A percentile compares a stretch with the other conserved stretches of the same genome.
Conservation (phyloP, 169 alveolate species). For the Eimeria necatrix region DNA sequence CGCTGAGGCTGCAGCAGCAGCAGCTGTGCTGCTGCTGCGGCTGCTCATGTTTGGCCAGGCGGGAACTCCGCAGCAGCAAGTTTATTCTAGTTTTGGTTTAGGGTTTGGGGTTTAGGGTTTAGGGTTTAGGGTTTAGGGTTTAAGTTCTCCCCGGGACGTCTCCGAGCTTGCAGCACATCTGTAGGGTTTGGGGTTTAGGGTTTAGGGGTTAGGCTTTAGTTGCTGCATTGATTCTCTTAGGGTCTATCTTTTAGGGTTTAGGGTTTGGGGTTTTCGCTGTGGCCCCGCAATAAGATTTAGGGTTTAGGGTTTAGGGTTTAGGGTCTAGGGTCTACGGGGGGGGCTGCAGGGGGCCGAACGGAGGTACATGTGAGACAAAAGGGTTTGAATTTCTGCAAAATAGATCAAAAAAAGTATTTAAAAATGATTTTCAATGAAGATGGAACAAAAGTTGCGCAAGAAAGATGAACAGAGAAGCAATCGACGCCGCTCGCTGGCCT, state of each 20-base stretch:
- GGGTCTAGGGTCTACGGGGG: constrained; percentile 17
- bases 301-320: constrained; percentile 15
- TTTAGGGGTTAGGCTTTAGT: no score
- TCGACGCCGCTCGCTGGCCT: no score
- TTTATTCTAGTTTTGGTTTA: not conserved
- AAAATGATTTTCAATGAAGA: no score
- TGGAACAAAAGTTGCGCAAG: not conserved
- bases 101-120: not conserved
- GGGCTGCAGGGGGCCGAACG: no score
- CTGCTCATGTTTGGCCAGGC: not conserved
- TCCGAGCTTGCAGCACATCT: not conserved
- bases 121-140: not conserved
- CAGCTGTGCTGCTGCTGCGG: not conserved
- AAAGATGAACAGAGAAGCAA: not conserved
- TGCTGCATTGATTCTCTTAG: no score
- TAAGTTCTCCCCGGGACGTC: no score
- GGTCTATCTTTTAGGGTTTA: not conserved
- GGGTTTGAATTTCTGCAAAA: not conserved
- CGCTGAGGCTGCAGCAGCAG: not conserved
- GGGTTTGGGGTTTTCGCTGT: not conserved
- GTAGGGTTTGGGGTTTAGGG: not conserved
- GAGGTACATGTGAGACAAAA: no score
- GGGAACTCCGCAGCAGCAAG: not conserved
- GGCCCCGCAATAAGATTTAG: not conserved
- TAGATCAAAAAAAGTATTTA: not conserved